Conservation (phyloP, 192 early-diverging fungal species). For the Entomortierella parvispora region DNA sequence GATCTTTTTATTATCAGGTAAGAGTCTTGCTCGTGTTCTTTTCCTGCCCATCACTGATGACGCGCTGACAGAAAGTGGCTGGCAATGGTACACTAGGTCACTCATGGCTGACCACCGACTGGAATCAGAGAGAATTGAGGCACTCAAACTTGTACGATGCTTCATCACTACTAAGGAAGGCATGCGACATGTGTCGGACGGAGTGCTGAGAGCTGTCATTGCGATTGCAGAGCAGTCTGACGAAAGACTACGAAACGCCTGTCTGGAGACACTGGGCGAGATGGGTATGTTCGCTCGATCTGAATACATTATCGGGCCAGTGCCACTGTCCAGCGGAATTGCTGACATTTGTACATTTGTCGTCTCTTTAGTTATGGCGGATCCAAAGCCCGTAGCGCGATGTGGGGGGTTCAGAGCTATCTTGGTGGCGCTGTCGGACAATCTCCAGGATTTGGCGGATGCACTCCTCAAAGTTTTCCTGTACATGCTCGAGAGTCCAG, state of each 20-base stretch:
- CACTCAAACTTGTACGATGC: constrained; percentile 74
- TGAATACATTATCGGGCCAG: neutral
- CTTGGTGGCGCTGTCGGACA: constrained; percentile 73
- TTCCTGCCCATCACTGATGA: no score
- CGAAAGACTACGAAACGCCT: constrained; percentile 76
- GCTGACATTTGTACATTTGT: neutral
- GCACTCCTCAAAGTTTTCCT: constrained; percentile 71
- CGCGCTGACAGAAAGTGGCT: no score
- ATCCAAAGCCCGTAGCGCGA: constrained; percentile 65
- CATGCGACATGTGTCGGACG: constrained; percentile 65
- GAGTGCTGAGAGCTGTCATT: constrained; percentile 76
- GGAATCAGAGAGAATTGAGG: constrained; percentile 83
- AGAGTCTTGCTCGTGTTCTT: neutral
- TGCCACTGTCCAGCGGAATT: neutral
- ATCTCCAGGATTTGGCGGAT: constrained; percentile 65
- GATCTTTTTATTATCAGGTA: constrained; percentile 84
- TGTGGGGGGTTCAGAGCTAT: constrained; percentile 77
- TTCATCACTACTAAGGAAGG: constrained; percentile 76
- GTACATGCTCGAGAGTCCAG: constrained; percentile 77
- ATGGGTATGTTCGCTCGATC: constrained; percentile 58
- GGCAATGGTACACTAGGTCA: constrained; percentile 61
- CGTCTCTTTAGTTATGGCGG: constrained; percentile 63
- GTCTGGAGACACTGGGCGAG: constrained; percentile 83
- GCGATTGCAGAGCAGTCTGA: constrained; percentile 83
- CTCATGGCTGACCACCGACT: constrained; percentile 65